phyloP scores from a whole-genome alignment of 257 asterid genomes.

The Plantago ovata region DNA sequence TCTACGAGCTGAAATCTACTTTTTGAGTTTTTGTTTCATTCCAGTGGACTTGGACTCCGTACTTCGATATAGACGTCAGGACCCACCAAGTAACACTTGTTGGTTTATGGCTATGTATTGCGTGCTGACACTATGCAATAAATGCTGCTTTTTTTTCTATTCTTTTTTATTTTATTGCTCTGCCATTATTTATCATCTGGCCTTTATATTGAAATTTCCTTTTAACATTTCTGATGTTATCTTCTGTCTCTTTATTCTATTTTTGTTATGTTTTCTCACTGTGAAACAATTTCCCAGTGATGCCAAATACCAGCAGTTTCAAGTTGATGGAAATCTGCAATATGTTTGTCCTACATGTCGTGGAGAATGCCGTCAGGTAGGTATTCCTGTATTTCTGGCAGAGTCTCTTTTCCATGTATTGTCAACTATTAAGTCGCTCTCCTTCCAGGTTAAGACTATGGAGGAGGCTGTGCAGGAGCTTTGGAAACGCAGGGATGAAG shows the following conservation, averaged over 20 bases:
- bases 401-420: slow-evolving; percentile 13
- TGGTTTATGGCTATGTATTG: too few relatives aligned
- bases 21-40: too few relatives aligned
- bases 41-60: too few relatives aligned
- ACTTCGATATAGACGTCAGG: too few relatives aligned
- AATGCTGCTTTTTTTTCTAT: background rate
- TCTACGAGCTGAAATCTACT: slow-evolving; percentile 1
- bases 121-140: too few relatives aligned
- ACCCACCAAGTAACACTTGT: too few relatives aligned
- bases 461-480: slow-evolving; percentile 97
- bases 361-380: slow-evolving; percentile 86
- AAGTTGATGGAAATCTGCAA: slow-evolving; percentile 88
- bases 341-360: slow-evolving; percentile 89
- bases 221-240: too few relatives aligned
- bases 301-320: slow-evolving; percentile 80
- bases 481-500: slow-evolving; percentile 90
- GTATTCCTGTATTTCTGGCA: slow-evolving; percentile 18
- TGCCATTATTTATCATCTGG: background rate
- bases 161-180: background rate
- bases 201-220: background rate
- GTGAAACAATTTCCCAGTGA: slow-evolving; percentile 52
- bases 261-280: background rate
- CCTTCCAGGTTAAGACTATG: slow-evolving; percentile 56
- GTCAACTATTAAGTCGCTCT: slow-evolving; percentile 12
- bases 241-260: too few relatives aligned